Base-by-base conservation (phyloP, 129 eudicot genomes). In the Mikania micrantha region DNA sequence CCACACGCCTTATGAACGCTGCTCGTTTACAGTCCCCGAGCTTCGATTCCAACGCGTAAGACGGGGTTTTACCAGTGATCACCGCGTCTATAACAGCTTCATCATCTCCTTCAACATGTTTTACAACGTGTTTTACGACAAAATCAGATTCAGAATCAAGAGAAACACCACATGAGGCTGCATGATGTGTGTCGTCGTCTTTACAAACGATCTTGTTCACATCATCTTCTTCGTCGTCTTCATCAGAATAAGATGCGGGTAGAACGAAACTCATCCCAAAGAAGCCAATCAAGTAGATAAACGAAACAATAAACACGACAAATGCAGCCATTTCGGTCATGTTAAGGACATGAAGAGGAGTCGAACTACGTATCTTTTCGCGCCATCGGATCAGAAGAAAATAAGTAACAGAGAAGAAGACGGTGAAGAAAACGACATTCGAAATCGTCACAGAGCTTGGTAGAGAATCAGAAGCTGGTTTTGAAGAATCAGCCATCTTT, bases 1-100 rank as follows among this genome's bases (percentile, higher is more conserved):
- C 87, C 50, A 73, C 83, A 0, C 95, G 73, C 47, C 95, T 67
- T 4, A 87, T 60, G 32, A 77, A 45, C 3, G 80, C 95, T 0
- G 95, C 90, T 19, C 75, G 81, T 28, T 56, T 58, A 62, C 87
- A 81, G n/a, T 87, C 87, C 2, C 95, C 87, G 5, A 87, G 82
- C 71, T 84, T 87, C 2, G 83, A 72, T 53, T 87, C 95, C 3
- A 87, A 79, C 1, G 95, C 59, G 38, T 87, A 84, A 0, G 95
- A 87, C 0, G 90, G 85, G 9, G 35, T 77, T 10, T 69, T 49
- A 1, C 87, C 90, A 0, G 61, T 44, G 16, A 84, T 83, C 5
- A 87, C 95, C 0, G 73, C 60, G 17, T 66, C 57, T 16, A 87
- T 60, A 17, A 87, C 29, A 25, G 49, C 87, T 70, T 79, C 90